phyloP scores from a whole-genome alignment of 2,329 filamentous ascomycete species.

The Ramichloridium luteum region DNA sequence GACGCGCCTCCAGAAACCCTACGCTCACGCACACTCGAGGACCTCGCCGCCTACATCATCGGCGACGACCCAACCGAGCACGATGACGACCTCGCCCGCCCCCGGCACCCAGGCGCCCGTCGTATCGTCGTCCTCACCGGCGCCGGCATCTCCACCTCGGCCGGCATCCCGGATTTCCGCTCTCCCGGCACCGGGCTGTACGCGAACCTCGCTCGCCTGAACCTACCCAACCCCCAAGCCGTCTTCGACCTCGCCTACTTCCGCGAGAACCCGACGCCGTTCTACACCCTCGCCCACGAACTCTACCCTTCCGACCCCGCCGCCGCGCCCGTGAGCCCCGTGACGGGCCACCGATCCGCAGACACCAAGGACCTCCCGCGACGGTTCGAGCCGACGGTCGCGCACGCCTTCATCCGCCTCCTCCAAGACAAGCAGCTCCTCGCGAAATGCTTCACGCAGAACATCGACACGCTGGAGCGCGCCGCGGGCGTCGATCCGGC shows the following conservation, averaged over 20 bases:
- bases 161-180: constrained; percentile 78
- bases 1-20: constrained; percentile 54
- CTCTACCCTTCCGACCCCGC: constrained; percentile 53
- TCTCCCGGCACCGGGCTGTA: constrained; percentile 90
- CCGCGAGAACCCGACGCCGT: constrained; percentile 67
- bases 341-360: no score
- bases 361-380: neutral
- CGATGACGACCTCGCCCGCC: constrained; percentile 1
- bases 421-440: constrained; percentile 68
- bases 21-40: constrained; percentile 54
- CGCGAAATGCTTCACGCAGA: constrained; percentile 86
- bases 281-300: constrained; percentile 85
- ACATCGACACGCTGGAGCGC: constrained; percentile 91
- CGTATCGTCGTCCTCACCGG: constrained; percentile 81
- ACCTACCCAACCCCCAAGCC: constrained; percentile 79
- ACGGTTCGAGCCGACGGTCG: constrained; percentile 74
- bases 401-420: constrained; percentile 77
- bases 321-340: neutral
- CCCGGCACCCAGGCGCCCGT: constrained; percentile 5
- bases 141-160: constrained; percentile 71
- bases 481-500: constrained; percentile 70
- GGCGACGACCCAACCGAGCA: constrained; percentile 52
- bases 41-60: constrained; percentile 69
- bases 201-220: constrained; percentile 73
- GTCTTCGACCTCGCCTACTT: constrained; percentile 94